These are phyloP conservation scores for Phytophthora pluvialis DNA, from an alignment of 352 stramenopile species.

Conservation along the genomic window DNA sequence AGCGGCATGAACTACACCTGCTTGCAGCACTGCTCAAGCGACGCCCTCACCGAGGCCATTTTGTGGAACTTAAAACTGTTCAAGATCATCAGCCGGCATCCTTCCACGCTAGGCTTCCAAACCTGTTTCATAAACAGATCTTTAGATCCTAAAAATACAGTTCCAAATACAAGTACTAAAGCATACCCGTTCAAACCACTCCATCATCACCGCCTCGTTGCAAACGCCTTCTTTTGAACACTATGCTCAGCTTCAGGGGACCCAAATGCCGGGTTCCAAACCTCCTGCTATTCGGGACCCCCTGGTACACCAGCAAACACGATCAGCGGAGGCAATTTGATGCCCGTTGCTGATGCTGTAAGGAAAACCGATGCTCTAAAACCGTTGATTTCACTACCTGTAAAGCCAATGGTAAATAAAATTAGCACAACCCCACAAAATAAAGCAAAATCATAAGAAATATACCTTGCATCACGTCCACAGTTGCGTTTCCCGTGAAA, in stretches of 20 bases:
- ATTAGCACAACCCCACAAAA: too few relatives aligned
- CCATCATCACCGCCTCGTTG: slow-evolving; percentile 17
- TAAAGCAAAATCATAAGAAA: background rate
- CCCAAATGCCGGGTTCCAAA: slow-evolving; percentile 13
- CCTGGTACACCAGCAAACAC: slow-evolving; percentile 13
- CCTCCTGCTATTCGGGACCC: slow-evolving; percentile 1
- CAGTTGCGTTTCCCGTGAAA: slow-evolving; percentile 10
- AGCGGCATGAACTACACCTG: slow-evolving; percentile 5
- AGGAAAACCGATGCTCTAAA: slow-evolving; percentile 19
- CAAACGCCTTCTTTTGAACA: slow-evolving; percentile 21
- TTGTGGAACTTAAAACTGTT: slow-evolving; percentile 15
- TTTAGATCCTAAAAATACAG: slow-evolving; percentile 1
- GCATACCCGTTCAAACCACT: slow-evolving; percentile 18
- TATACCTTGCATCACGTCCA: slow-evolving; percentile 14
- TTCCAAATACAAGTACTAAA: background rate
- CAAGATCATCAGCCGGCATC: background rate
- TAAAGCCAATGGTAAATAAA: slow-evolving; percentile 3
- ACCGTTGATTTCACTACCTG: slow-evolving; percentile 8
- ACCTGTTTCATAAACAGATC: slow-evolving; percentile 5
- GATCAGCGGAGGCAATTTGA: slow-evolving; percentile 9
- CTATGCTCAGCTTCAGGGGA: slow-evolving; percentile 4
- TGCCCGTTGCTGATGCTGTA: slow-evolving; percentile 5
- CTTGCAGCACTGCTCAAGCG: background rate
- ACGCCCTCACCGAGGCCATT: background rate
- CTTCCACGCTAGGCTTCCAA: slow-evolving; percentile 11